Percentiles rank a stretch among this genome's conserved stretches.
Evolutionary conservation across 768 basidiomycete genomes (phyloP).

Genomic region (Tricholoma bakamatsutake): DNA sequence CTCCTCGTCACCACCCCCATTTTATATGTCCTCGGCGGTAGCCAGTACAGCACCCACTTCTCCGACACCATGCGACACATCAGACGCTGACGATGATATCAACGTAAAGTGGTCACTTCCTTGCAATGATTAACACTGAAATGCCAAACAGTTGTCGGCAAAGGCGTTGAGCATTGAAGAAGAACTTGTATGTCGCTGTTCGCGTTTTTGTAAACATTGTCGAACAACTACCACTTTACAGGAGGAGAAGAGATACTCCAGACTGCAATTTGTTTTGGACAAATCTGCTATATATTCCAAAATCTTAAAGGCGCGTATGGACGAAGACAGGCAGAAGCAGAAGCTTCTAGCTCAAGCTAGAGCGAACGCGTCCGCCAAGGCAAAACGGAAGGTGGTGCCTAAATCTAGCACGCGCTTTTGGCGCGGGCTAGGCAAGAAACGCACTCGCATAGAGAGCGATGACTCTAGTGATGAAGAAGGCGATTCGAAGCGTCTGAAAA

Average conservation of each 20-base stretch:
- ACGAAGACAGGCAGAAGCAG: slow-evolving; percentile 41
- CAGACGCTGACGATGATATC: slow-evolving; percentile 10
- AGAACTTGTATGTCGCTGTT: slow-evolving; percentile 5
- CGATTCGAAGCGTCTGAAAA: slow-evolving; percentile 16
- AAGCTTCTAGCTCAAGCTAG: slow-evolving; percentile 7
- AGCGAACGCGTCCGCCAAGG: slow-evolving; percentile 5
- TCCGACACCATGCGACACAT: slow-evolving; percentile 15
- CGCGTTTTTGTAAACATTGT: background rate
- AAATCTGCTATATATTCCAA: slow-evolving; percentile 73
- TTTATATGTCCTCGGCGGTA: slow-evolving; percentile 15
- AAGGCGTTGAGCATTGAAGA: slow-evolving; percentile 6
- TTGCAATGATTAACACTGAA: background rate
- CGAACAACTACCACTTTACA: slow-evolving; percentile 13
- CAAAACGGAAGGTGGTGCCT: slow-evolving; percentile 2
- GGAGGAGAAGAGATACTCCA: slow-evolving; percentile 44
- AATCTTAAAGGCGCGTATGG: slow-evolving; percentile 71
- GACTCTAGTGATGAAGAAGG: slow-evolving; percentile 10
- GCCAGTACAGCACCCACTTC: slow-evolving; percentile 19
- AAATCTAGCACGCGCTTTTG: slow-evolving; percentile 1
- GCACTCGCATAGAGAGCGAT: slow-evolving; percentile 13
- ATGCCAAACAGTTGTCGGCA: background rate
- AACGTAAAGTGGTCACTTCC: slow-evolving; percentile 5
- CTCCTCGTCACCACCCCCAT: slow-evolving; percentile 11
- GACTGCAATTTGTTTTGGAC: slow-evolving; percentile 64
- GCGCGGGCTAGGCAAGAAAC: slow-evolving; percentile 15